Evolutionary conservation across 352 stramenopile genomes (phyloP), one percentile per base, ranked within the genome.

Genomic region (Pelagophyceae sp.): DNA sequence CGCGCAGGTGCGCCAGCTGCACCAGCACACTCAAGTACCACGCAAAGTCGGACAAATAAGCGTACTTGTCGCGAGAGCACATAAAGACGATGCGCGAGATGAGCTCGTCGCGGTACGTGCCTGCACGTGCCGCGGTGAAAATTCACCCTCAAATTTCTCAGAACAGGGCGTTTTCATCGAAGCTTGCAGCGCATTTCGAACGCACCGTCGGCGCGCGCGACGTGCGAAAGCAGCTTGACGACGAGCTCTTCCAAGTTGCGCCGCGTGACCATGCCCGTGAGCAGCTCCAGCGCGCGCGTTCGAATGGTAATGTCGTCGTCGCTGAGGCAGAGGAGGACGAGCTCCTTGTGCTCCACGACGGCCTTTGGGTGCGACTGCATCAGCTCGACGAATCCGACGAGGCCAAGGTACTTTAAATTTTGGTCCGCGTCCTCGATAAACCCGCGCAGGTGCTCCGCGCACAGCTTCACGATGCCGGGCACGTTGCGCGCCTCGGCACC

Each of bases 251-350:
- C 88, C 2, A 98, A 88, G 64, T 98, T 99, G 38, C 96, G 91
- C 33, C 93, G 89, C 23, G 91, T 97, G 15, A 98, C 93, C 93
- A 99, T 98, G 15, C 86, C 87, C 5, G 83, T 86, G 0, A 99
- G 81, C 71, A 99, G 87, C 79, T 98, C 93, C 11, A 99, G 84
- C n/a, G 96, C 89, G 37, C 95, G 88, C 79, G 96, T 96, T 3
- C 96, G 93, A 80, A 99, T 99, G 20, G 96, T 99, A 31, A 99
- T 94, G 84, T 99, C 96, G 71, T 98, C 95, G 76, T 99, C 95
- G 3, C 87, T 90, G 2, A 99, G 85, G 84, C 96, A 99, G 72
- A 91, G 86, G 54, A 99, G 88, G 74, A 99, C 98, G 15, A 98
- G 85, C 70, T 91, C 89, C 77, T 96, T 90, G 82, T 98, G 95